Evolutionary conservation across 495 filamentous ascomycete genomes (phyloP), one percentile per base, ranked within the genome.

Genomic region (Podospora australis): DNA sequence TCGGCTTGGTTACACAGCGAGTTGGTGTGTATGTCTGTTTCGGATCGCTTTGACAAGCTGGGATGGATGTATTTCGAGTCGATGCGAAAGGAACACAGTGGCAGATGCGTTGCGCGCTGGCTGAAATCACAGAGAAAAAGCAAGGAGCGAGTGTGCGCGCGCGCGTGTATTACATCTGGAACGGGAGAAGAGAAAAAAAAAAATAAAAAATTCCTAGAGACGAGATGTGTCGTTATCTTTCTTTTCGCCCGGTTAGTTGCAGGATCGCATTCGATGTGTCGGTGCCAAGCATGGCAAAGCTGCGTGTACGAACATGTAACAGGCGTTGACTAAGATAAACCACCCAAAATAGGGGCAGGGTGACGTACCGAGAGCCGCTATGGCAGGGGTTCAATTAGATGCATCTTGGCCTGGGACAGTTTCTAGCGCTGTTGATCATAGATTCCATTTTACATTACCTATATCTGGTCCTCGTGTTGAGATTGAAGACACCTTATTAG

Each of bases 191-290:
- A 41, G 26, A 50, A 34, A 40, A 42, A 46, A 47, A 28, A 43
- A 8, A 30, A n/a, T n/a, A 30, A 30, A 30, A 30, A 30, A 30
- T 11, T 5, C 38, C 16, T 23, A 20, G 38, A 40, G 6, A 16
- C 20, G 20, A 43, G 40, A 43, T 43, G 40, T 43, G 40, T 43
- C 40, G 40, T 43, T 29, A 43, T 26, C 40, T 43, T 43, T 24
- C 19, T 43, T 6, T 9, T 13, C 22, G 2, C 40, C n/a, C 20
- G 38, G n/a, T n/a, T n/a, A n/a, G n/a, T n/a, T n/a, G n/a, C 20
- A 19, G 38, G 38, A 40, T 40, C 38, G 38, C 38, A 40, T 40
- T 20, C 5, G 23, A 16, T 11, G 14, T 24, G 22, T 21, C 17
- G 34, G 22, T 24, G 40, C 40, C 40, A 43, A 43, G 40, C 11